A percentile compares a stretch with the other conserved stretches of the same genome.
Conservation (phyloP, 202 grass and related monocot genomes). For the Zizania palustris region DNA sequence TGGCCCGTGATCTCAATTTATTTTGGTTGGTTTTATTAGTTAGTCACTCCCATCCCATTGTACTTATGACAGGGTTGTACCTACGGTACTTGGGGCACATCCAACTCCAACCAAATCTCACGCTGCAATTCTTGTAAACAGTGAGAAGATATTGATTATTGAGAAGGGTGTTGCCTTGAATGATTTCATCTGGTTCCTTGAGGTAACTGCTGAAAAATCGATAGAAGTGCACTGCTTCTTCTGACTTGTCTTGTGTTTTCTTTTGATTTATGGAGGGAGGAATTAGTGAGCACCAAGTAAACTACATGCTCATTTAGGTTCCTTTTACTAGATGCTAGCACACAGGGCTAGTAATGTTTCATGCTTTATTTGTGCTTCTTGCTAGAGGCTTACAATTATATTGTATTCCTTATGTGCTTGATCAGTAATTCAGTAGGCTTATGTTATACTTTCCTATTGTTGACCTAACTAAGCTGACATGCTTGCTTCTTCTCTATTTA, state of each 20-base stretch:
- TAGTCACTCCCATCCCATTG: background rate
- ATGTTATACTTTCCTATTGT: too few species aligned
- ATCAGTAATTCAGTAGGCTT: background rate
- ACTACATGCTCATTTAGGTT: too few species aligned
- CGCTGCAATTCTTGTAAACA: constrained; percentile 48
- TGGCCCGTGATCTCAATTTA: background rate
- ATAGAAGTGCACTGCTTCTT: background rate
- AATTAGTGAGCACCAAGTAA: too few species aligned
- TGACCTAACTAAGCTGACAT: constrained; percentile 23
- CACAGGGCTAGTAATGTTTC: background rate
- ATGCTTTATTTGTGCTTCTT: background rate
- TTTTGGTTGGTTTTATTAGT: background rate
- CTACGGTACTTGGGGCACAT: constrained; percentile 65
- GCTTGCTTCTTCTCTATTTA: constrained; percentile 26
- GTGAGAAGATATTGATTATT: constrained; percentile 71
- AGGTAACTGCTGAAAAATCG: constrained; percentile 53
- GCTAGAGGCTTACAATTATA: background rate
- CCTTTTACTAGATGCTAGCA: background rate
- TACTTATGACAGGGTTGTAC: constrained; percentile 53
- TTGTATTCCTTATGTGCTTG: constrained; percentile 5
- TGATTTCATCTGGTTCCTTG: constrained; percentile 81
- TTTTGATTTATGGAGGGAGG: too few species aligned
- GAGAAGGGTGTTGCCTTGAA: constrained; percentile 68
- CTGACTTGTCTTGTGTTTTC: too few species aligned
- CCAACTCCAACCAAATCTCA: constrained; percentile 47